These are phyloP conservation scores for Ulmus americana DNA, from an alignment of 331 rosid genomes.

Conservation along the genomic window DNA sequence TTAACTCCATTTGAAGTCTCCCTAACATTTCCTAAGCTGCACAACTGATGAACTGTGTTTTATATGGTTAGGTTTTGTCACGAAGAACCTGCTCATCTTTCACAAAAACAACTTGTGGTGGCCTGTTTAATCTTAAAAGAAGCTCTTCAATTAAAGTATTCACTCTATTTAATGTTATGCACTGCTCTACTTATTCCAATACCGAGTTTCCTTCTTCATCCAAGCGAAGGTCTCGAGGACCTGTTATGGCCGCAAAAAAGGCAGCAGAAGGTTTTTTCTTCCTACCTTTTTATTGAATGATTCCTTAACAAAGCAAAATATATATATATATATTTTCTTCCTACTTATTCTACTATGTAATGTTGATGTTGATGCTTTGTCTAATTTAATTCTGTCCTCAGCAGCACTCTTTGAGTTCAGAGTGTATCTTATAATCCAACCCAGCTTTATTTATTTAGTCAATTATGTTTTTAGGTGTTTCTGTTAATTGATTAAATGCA, in stretches of 20 bases:
- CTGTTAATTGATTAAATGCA: neutral
- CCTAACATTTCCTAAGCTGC: neutral
- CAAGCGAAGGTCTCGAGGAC: slow-evolving; percentile 81
- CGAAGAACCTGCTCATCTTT: slow-evolving; percentile 47
- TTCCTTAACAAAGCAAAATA: too few species aligned
- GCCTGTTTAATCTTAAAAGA: slow-evolving; percentile 40
- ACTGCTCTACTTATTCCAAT: slow-evolving; percentile 37
- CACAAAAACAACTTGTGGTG: slow-evolving; percentile 38
- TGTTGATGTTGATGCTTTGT: neutral
- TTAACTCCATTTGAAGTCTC: slow-evolving; percentile 8
- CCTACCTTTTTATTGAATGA: too few species aligned
- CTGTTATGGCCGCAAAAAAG: slow-evolving; percentile 84
- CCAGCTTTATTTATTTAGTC: neutral
- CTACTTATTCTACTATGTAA: too few species aligned
- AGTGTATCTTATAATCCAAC: neutral
- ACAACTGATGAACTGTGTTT: slow-evolving; percentile 22
- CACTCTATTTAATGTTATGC: slow-evolving; percentile 31
- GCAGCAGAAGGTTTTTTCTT: slow-evolving; percentile 56
- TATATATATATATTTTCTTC: too few species aligned
- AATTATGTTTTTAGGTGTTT: neutral
- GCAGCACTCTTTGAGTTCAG: neutral
- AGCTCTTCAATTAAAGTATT: slow-evolving; percentile 45
- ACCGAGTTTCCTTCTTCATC: slow-evolving; percentile 51
- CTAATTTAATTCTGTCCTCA: neutral
- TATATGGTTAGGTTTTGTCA: slow-evolving; percentile 46